Evolutionary conservation across 768 basidiomycete genomes (phyloP).

Genomic region (Saitozyma sp.): DNA sequence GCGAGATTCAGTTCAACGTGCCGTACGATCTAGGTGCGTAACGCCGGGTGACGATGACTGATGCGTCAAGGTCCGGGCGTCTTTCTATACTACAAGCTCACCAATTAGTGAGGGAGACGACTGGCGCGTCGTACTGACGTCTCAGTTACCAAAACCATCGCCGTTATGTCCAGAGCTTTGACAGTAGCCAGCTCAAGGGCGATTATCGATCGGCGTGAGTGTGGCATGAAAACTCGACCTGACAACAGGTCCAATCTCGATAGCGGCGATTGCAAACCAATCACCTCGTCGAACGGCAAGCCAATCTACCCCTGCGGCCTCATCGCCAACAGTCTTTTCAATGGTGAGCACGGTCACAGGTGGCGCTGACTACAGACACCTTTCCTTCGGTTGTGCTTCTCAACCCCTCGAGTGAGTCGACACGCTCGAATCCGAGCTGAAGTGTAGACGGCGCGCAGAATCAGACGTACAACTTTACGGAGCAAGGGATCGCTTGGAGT

Average conservation of each 20-base stretch:
- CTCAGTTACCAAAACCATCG: constrained; percentile 97
- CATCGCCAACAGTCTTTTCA: constrained; percentile 95
- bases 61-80: constrained; percentile 58
- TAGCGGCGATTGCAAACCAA: constrained; percentile 82
- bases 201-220: constrained; percentile 42
- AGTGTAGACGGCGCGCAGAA: constrained; percentile 45
- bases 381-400: constrained; percentile 65
- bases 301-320: constrained; percentile 91
- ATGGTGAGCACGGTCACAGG: constrained; percentile 61
- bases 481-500: constrained; percentile 87
- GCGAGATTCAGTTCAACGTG: constrained; percentile 77
- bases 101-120: constrained; percentile 46
- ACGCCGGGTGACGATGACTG: too few species aligned
- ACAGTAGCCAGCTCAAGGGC: constrained; percentile 82
- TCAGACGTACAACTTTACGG: constrained; percentile 69
- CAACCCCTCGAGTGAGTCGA: constrained; percentile 53
- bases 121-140: background rate
- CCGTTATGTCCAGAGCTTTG: constrained; percentile 88
- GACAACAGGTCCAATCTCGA: constrained; percentile 42
- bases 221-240: background rate
- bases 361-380: constrained; percentile 64
- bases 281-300: constrained; percentile 60
- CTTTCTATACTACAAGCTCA: constrained; percentile 85
- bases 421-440: background rate
- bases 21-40: constrained; percentile 66